Evolutionary conservation across 176 grass and related monocot species (phyloP).

Genomic region (Oryza glaberrima): DNA sequence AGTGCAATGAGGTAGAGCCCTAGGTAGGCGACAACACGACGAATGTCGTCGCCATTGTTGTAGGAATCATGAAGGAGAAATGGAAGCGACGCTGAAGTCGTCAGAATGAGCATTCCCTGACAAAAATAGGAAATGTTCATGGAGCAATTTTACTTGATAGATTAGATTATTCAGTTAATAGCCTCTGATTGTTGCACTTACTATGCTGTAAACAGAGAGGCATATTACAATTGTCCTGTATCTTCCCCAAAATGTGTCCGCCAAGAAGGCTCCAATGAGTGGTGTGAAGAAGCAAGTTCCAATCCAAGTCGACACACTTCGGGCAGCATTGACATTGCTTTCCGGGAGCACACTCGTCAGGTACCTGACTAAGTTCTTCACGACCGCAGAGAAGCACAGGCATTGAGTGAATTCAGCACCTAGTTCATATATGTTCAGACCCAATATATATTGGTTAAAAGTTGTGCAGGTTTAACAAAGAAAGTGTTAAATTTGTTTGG

Average conservation of each 20-base stretch:
- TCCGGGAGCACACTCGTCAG: slow-evolving; percentile 13
- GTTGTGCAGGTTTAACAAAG: background rate
- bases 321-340: slow-evolving; percentile 31
- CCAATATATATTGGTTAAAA: too few species aligned
- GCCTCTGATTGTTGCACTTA: background rate
- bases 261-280: slow-evolving; percentile 24
- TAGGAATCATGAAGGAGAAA: slow-evolving; percentile 19
- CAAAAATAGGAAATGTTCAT: too few species aligned
- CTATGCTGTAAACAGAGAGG: background rate
- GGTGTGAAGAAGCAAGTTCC: slow-evolving; percentile 39
- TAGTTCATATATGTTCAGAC: background rate
- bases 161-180: too few species aligned
- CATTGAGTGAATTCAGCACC: slow-evolving; percentile 33
- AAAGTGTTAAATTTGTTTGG: background rate
- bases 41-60: background rate
- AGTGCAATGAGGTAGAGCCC: slow-evolving; percentile 49
- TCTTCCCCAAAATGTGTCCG: slow-evolving; percentile 36
- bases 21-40: slow-evolving; percentile 3
- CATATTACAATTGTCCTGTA: slow-evolving; percentile 8
- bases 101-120: slow-evolving; percentile 32
- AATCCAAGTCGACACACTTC: background rate
- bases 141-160: too few species aligned
- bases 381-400: background rate
- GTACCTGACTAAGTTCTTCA: slow-evolving; percentile 31
- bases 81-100: slow-evolving; percentile 37